phyloP scores from a whole-genome alignment of 2,329 filamentous ascomycete genomes.

The Botryosphaeria agaves region DNA sequence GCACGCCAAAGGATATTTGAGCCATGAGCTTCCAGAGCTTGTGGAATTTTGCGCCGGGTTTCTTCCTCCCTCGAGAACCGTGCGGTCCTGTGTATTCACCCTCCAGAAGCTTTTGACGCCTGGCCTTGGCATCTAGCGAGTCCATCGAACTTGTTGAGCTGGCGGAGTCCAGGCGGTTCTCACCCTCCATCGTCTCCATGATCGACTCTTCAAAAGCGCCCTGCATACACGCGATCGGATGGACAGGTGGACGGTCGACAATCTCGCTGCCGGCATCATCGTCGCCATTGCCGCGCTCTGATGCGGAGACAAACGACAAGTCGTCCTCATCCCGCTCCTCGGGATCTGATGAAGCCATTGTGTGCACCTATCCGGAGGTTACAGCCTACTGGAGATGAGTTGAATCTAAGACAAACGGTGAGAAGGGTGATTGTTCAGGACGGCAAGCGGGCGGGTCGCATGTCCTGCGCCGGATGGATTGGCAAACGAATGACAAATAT shows the following conservation, averaged over 20 bases:
- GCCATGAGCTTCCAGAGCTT: slow-evolving; percentile 79
- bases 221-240: slow-evolving; percentile 64
- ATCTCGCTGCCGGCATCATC: slow-evolving; percentile 5
- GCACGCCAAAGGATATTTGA: slow-evolving; percentile 86
- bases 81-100: slow-evolving; percentile 53
- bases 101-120: slow-evolving; percentile 50
- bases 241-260: slow-evolving; percentile 28
- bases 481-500: too few relatives aligned
- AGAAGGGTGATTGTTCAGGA: too few relatives aligned
- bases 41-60: slow-evolving; percentile 61
- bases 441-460: too few relatives aligned
- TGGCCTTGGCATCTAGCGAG: slow-evolving; percentile 35
- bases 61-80: slow-evolving; percentile 58
- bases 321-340: slow-evolving; percentile 11
- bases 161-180: slow-evolving; percentile 23
- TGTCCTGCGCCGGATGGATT: too few relatives aligned
- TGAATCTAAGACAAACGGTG: too few relatives aligned
- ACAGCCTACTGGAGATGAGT: too few relatives aligned
- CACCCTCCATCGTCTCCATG: slow-evolving; percentile 43
- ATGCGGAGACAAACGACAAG: slow-evolving; percentile 7
- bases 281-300: slow-evolving; percentile 3
- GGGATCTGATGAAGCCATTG: too few relatives aligned
- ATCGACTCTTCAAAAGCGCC: slow-evolving; percentile 71
- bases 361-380: too few relatives aligned
- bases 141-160: slow-evolving; percentile 14